Percentiles rank a stretch among this genome's conserved stretches.
Conservation (phyloP, 495 filamentous ascomycete genomes). For the Podospora didyma region DNA sequence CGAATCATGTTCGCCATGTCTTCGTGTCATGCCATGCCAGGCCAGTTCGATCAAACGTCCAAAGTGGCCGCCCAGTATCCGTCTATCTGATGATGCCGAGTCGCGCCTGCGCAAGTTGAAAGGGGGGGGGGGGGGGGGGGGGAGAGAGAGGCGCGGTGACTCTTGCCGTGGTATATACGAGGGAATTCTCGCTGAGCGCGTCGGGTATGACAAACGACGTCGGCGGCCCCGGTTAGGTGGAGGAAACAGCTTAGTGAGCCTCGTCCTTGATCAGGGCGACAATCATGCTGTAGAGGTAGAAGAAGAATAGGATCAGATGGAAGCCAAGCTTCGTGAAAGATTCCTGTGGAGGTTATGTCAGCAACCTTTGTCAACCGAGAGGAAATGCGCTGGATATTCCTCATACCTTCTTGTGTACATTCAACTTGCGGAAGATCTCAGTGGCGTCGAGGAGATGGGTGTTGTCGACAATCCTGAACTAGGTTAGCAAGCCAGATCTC, state of each 20-base stretch:
- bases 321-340: constrained; percentile 99
- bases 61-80: no score
- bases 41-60: no score
- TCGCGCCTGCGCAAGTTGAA: background rate
- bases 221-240: background rate
- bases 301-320: constrained; percentile 99
- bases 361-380: background rate
- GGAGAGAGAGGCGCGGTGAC: no score
- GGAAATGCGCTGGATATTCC: background rate
- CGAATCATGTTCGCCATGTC: background rate
- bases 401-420: constrained; percentile 95
- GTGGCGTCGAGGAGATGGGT: constrained; percentile 95
- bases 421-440: constrained; percentile 98
- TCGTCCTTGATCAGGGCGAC: constrained; percentile 96
- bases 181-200: background rate
- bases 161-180: background rate
- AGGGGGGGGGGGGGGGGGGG: no score
- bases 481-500: constrained; percentile 7
- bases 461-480: constrained; percentile 85
- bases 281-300: constrained; percentile 99
- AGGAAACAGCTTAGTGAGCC: constrained; percentile 56
- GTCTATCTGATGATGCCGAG: background rate
- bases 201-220: background rate
- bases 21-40: no score
- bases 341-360: constrained; percentile 55